phyloP scores from a whole-genome alignment of 2,329 filamentous ascomycete genomes.

The Allantophomopsis cytisporea region DNA sequence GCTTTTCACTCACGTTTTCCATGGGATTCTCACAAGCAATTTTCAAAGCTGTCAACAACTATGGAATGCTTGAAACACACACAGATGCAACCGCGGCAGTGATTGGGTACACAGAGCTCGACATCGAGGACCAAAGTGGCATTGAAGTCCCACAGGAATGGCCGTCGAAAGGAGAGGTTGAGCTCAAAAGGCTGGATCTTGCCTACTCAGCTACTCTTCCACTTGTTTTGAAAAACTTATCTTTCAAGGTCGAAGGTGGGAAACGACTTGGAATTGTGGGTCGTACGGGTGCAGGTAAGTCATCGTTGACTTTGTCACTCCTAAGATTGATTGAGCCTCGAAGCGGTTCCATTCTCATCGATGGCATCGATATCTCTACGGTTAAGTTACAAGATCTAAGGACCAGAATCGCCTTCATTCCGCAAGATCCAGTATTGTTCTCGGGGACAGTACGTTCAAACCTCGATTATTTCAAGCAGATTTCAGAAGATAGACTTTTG shows the following conservation, averaged over 20 bases:
- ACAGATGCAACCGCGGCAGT: conserved; percentile 69
- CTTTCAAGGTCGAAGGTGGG: conserved; percentile 48
- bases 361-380: conserved; percentile 16
- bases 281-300: conserved; percentile 14
- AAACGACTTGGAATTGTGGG: conserved; percentile 27
- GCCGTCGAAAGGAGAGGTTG: conserved; percentile 59
- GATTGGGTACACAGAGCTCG: conserved; percentile 56
- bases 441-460: conserved; percentile 77
- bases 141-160: conserved; percentile 50
- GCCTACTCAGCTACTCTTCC: conserved; percentile 59
- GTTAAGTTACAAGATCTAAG: conserved; percentile 16
- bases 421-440: conserved; percentile 66
- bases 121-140: conserved; percentile 50
- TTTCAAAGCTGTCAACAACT: conserved; percentile 48
- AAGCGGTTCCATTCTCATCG: conserved; percentile 23
- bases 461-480: conserved; percentile 75
- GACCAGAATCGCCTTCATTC: conserved; percentile 16
- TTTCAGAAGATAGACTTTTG: conserved; percentile 79
- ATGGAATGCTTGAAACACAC: conserved; percentile 55
- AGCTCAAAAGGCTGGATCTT: conserved; percentile 58
- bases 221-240: conserved; percentile 53
- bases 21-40: conserved; percentile 51
- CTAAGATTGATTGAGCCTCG: conserved; percentile 5
- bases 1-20: conserved; percentile 62
- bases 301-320: conserved; percentile 3